Conservation (phyloP, 768 basidiomycete species). For the Boletus barrowsii region DNA sequence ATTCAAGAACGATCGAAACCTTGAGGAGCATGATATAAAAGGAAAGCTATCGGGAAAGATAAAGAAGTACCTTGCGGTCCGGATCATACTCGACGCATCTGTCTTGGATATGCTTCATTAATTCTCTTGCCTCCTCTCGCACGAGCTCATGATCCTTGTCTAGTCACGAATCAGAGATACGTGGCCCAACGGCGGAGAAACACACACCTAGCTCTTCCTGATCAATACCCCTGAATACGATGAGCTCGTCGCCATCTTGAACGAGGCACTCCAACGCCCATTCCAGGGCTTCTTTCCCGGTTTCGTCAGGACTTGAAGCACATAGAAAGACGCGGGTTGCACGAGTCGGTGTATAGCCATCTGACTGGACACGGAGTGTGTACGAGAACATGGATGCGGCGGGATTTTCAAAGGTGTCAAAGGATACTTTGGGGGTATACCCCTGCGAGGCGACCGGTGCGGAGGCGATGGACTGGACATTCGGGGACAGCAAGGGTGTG, state of each 20-base stretch:
- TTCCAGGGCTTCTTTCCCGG: conserved; percentile 82
- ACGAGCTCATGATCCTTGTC: conserved; percentile 75
- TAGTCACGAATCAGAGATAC: conserved; percentile 19
- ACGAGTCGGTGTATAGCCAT: conserved; percentile 70
- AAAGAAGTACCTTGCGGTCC: conserved; percentile 59
- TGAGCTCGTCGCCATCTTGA: conserved; percentile 88
- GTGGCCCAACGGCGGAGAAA: background rate
- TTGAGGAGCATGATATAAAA: conserved; percentile 24
- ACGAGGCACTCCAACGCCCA: conserved; percentile 87
- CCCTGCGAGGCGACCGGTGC: conserved; percentile 29
- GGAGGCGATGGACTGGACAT: conserved; percentile 13
- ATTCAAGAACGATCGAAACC: conserved; percentile 91
- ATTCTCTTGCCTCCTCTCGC: conserved; percentile 80
- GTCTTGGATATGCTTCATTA: conserved; percentile 77
- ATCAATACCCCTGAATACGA: conserved; percentile 89
- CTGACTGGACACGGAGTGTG: conserved; percentile 80
- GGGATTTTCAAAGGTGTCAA: conserved; percentile 85
- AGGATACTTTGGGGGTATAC: conserved; percentile 56
- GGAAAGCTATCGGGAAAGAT: background rate
- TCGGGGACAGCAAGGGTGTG: conserved; percentile 16
- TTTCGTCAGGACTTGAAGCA: conserved; percentile 85
- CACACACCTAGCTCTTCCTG: conserved; percentile 74
- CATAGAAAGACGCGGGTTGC: conserved; percentile 88
- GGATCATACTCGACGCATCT: conserved; percentile 77
- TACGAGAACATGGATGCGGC: conserved; percentile 84